phyloP scores from a whole-genome alignment of 805 yeast genomes.

The Suhomyces sp. region DNA sequence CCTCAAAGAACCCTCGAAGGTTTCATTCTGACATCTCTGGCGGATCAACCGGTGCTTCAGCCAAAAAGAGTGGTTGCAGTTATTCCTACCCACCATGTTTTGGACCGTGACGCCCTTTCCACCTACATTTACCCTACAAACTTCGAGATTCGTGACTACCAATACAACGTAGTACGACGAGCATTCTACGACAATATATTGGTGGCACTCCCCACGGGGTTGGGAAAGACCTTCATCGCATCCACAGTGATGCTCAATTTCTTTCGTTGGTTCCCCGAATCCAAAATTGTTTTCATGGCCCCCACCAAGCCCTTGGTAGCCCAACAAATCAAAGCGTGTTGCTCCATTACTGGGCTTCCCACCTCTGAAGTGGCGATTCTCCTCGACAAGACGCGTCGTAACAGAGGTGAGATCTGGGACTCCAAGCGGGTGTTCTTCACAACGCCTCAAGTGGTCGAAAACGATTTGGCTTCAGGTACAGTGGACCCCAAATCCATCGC shows the following conservation, averaged over 20 bases:
- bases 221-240: conserved; percentile 96
- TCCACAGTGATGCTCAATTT: conserved; percentile 90
- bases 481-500: conserved; percentile 74
- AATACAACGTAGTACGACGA: conserved; percentile 70
- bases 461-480: conserved; percentile 74
- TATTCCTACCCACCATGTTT: conserved; percentile 10
- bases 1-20: conserved; percentile 6
- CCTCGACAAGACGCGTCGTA: conserved; percentile 54
- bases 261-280: conserved; percentile 75
- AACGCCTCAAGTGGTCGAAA: conserved; percentile 95
- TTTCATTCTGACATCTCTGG: too few species aligned
- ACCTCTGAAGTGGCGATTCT: conserved; percentile 74
- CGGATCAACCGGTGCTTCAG: too few species aligned
- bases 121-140: conserved; percentile 83
- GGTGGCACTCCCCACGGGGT: conserved; percentile 95
- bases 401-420: conserved; percentile 78
- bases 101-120: conserved; percentile 2
- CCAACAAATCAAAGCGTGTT: conserved; percentile 92
- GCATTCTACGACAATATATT: conserved; percentile 73
- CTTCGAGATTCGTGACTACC: conserved; percentile 82
- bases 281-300: conserved; percentile 90
- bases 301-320: conserved; percentile 96
- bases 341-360: conserved; percentile 83
- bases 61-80: background rate
- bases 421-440: conserved; percentile 80